phyloP scores from a whole-genome alignment of 805 yeast genomes.

The Barnettozyma populi region DNA sequence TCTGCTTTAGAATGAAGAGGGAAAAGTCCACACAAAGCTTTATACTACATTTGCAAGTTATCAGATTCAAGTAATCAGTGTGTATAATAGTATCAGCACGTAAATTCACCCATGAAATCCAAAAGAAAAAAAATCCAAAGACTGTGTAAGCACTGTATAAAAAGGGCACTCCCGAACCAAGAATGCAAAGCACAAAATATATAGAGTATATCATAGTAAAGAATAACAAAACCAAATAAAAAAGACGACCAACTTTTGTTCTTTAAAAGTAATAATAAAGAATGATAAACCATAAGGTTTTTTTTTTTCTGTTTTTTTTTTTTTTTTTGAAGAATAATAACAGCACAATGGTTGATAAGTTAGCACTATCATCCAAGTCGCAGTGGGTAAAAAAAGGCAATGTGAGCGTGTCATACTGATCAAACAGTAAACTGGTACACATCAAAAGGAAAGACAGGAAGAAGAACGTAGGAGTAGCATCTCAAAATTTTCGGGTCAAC shows the following conservation, averaged over 20 bases:
- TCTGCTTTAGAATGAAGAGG: too few relatives aligned
- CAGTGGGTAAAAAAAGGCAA: background rate
- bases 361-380: background rate
- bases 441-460: too few relatives aligned
- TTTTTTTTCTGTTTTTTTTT: constrained; percentile 5
- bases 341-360: background rate
- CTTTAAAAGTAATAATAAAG: background rate
- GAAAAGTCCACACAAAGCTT: too few relatives aligned
- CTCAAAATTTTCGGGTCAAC: background rate
- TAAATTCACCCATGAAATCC: background rate
- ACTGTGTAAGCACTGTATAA: background rate
- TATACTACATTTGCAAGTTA: background rate
- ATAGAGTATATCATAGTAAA: background rate
- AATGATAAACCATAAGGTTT: background rate
- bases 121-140: background rate
- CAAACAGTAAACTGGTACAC: background rate
- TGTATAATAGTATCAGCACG: background rate
- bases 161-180: background rate
- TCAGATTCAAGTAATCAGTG: background rate
- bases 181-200: constrained; percentile 1
- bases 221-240: constrained; percentile 3
- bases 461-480: background rate
- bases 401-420: background rate
- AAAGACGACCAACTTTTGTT: constrained; percentile 2
- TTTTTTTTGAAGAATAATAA: constrained; percentile 4